Percentiles rank a stretch among this genome's conserved stretches.
phyloP scores from a whole-genome alignment of 2,329 filamentous ascomycete species.

The Penicillium sp. region DNA sequence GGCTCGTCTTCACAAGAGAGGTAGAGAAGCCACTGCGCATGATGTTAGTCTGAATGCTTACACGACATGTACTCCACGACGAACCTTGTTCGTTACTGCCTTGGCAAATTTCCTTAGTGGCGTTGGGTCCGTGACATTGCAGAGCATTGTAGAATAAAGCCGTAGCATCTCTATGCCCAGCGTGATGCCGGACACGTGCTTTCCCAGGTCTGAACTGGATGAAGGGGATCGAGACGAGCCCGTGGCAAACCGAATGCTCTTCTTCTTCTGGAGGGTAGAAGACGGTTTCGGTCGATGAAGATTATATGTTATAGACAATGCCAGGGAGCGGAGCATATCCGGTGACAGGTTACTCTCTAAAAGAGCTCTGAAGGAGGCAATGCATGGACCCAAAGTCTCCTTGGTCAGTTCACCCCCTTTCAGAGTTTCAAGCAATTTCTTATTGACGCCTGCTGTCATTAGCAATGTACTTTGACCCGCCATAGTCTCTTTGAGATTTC shows the following conservation, averaged over 20 bases:
- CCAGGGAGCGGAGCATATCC: conserved; percentile 81
- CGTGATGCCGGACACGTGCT: conserved; percentile 61
- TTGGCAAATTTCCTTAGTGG: conserved; percentile 86
- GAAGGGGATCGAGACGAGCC: conserved; percentile 32
- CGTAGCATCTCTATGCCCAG: conserved; percentile 74
- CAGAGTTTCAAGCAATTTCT: conserved; percentile 83
- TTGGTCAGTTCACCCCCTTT: conserved; percentile 78
- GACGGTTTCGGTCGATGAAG: conserved; percentile 65
- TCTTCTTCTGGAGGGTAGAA: conserved; percentile 48
- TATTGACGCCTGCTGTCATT: conserved; percentile 70
- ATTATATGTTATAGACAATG: conserved; percentile 90
- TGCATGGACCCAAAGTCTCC: conserved; percentile 73
- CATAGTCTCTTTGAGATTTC: conserved; percentile 18
- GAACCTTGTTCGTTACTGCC: conserved; percentile 91
- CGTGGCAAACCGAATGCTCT: conserved; percentile 43
- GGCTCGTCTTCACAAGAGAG: conserved; percentile 84
- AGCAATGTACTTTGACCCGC: not conserved
- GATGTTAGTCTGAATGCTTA: conserved; percentile 10
- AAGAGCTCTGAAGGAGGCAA: conserved; percentile 76
- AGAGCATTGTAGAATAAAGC: conserved; percentile 77
- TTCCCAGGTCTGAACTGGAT: conserved; percentile 36
- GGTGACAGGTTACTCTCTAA: conserved; percentile 79
- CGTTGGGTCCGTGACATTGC: conserved; percentile 66
- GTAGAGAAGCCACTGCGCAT: conserved; percentile 79
- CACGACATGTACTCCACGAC: conserved; percentile 21